A percentile compares a stretch with the other conserved stretches of the same genome.
Evolutionary conservation across 805 yeast genomes (phyloP).

Genomic region (Spathaspora gorwiae): DNA sequence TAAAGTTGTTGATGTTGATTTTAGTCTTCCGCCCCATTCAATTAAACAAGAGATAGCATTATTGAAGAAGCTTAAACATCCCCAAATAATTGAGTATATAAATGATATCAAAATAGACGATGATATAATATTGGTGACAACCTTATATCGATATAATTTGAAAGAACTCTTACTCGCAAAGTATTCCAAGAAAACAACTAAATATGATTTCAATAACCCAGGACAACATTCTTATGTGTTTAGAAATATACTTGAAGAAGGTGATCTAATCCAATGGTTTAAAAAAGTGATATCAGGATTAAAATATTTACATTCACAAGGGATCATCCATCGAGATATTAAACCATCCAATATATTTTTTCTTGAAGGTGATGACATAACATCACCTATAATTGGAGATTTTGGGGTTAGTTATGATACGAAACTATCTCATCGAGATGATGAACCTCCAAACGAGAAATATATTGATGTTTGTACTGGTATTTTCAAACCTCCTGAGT

Average conservation of each 20-base stretch:
- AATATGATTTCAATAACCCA: constrained; percentile 23
- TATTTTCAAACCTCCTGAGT: constrained; percentile 69
- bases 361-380: constrained; percentile 11
- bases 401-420: constrained; percentile 52
- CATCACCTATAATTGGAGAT: constrained; percentile 47
- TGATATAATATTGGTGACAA: constrained; percentile 32
- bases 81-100: constrained; percentile 14
- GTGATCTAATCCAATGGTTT: constrained; percentile 1
- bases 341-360: constrained; percentile 36
- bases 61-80: constrained; percentile 16
- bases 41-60: constrained; percentile 27
- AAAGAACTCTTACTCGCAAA: constrained; percentile 14
- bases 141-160: constrained; percentile 24
- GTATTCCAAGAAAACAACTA: constrained; percentile 16
- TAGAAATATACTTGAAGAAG: constrained; percentile 2
- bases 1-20: constrained; percentile 36
- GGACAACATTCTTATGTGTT: constrained; percentile 4
- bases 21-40: constrained; percentile 33
- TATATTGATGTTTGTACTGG: constrained; percentile 64
- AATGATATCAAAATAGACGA: constrained; percentile 21
- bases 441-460: constrained; percentile 35
- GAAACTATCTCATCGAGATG: background rate
- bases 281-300: constrained; percentile 19
- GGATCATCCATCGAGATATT: constrained; percentile 39
- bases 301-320: constrained; percentile 24